These are phyloP conservation scores for Phytophthora fragariae DNA, from an alignment of 352 stramenopile genomes.

Conservation along the genomic window DNA sequence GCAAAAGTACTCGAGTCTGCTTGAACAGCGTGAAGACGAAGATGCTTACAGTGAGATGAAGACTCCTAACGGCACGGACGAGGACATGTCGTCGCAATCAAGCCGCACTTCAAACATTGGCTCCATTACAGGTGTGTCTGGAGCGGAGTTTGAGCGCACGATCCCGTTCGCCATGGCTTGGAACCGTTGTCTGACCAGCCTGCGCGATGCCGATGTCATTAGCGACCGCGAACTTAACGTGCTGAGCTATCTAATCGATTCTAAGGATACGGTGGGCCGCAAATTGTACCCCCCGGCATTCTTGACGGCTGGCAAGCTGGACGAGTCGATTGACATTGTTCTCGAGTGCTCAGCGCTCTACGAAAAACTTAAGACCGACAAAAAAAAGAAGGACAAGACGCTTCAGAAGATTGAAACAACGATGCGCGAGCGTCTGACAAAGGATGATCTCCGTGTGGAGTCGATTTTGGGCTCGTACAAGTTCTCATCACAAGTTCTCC, in stretches of 20 bases:
- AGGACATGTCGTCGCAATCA: conserved; percentile 59
- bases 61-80: conserved; percentile 66
- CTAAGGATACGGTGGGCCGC: conserved; percentile 67
- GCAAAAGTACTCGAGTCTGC: conserved; percentile 79
- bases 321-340: conserved; percentile 89
- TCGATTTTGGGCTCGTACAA: conserved; percentile 89
- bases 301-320: conserved; percentile 81
- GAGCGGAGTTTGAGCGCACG: conserved; percentile 81
- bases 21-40: conserved; percentile 66
- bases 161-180: conserved; percentile 89
- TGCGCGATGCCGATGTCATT: conserved; percentile 83
- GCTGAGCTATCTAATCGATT: conserved; percentile 86
- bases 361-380: conserved; percentile 83
- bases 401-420: conserved; percentile 87
- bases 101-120: conserved; percentile 68
- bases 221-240: conserved; percentile 86
- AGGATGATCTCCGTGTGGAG: conserved; percentile 84
- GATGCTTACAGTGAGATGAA: conserved; percentile 70
- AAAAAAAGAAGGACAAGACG: conserved; percentile 90
- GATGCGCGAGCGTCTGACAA: conserved; percentile 83
- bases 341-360: conserved; percentile 80
- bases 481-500: conserved; percentile 86
- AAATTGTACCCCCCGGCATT: conserved; percentile 86
- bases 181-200: conserved; percentile 78
- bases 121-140: conserved; percentile 78